Percentiles rank a stretch among this genome's conserved stretches.
phyloP scores from a whole-genome alignment of 1,284 basidiomycete genomes.

The Psilocybe mexicana region DNA sequence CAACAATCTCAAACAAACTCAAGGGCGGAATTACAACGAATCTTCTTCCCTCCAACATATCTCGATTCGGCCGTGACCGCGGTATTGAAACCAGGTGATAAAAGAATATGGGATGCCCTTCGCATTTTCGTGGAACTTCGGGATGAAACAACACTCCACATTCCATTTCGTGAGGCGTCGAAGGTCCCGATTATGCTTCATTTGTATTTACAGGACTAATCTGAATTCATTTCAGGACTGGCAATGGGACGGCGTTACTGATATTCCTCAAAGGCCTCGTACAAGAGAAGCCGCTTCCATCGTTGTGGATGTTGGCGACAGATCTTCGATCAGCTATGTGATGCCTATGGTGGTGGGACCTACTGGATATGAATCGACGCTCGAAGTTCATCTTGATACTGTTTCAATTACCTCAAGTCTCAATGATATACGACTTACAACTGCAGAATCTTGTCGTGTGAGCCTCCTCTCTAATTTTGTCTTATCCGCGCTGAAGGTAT shows the following conservation, averaged over 20 bases:
- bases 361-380: conserved; percentile 73
- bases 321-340: conserved; percentile 81
- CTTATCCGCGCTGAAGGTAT: not conserved
- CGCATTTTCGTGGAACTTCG: conserved; percentile 80
- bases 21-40: conserved; percentile 74
- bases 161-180: conserved; percentile 87
- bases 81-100: conserved; percentile 71
- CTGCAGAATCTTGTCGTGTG: conserved; percentile 76
- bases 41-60: conserved; percentile 83
- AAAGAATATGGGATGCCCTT: conserved; percentile 77
- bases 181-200: conserved; percentile 50
- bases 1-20: not conserved
- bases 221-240: conserved; percentile 58
- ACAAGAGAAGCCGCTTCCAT: conserved; percentile 72
- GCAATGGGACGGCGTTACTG: conserved; percentile 73
- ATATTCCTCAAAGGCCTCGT: conserved; percentile 49
- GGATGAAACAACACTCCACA: conserved; percentile 72
- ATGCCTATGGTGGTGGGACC: conserved; percentile 78
- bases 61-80: conserved; percentile 59
- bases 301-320: conserved; percentile 73
- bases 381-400: conserved; percentile 84
- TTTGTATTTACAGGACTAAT: not conserved
- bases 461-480: conserved; percentile 32
- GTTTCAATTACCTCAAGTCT: conserved; percentile 81
- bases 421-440: conserved; percentile 79